phyloP scores from a whole-genome alignment of 1,284 basidiomycete species.

The Ustilago nuda region DNA sequence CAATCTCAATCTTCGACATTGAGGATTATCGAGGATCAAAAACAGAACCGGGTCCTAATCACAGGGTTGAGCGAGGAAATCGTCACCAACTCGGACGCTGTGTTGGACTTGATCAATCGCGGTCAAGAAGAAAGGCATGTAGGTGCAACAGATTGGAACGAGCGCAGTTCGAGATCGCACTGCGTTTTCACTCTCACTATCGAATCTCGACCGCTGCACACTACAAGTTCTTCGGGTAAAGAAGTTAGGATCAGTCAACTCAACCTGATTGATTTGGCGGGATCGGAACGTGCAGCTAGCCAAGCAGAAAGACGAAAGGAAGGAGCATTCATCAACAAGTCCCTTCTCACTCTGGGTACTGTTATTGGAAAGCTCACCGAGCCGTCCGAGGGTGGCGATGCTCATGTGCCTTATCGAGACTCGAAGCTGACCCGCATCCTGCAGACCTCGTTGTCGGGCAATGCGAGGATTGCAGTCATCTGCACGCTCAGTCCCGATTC shows the following conservation, averaged over 20 bases:
- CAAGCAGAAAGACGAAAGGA: constrained; percentile 73
- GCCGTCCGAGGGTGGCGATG: constrained; percentile 24
- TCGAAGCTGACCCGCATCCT: constrained; percentile 73
- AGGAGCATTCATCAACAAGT: constrained; percentile 69
- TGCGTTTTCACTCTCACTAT: constrained; percentile 75
- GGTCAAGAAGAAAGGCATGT: constrained; percentile 90
- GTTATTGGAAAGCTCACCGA: constrained; percentile 75
- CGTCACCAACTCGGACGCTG: constrained; percentile 72
- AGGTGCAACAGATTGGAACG: constrained; percentile 97
- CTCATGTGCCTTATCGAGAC: constrained; percentile 74
- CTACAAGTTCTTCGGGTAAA: constrained; percentile 12
- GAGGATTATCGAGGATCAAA: constrained; percentile 68
- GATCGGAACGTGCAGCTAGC: constrained; percentile 73
- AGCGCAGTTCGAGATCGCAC: constrained; percentile 91
- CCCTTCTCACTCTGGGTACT: constrained; percentile 72
- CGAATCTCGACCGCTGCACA: constrained; percentile 41
- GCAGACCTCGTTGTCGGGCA: constrained; percentile 74
- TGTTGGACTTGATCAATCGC: constrained; percentile 77
- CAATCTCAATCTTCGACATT: constrained; percentile 30
- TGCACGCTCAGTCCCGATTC: constrained; percentile 72
- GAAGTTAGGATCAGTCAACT: constrained; percentile 68
- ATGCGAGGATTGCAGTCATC: constrained; percentile 73
- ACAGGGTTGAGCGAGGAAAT: constrained; percentile 73
- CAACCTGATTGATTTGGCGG: constrained; percentile 74
- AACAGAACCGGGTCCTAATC: constrained; percentile 71